Percentiles rank a stretch among this genome's conserved stretches.
Conservation (phyloP, 176 grass and related monocot species). For the Tuctoria greenei region DNA sequence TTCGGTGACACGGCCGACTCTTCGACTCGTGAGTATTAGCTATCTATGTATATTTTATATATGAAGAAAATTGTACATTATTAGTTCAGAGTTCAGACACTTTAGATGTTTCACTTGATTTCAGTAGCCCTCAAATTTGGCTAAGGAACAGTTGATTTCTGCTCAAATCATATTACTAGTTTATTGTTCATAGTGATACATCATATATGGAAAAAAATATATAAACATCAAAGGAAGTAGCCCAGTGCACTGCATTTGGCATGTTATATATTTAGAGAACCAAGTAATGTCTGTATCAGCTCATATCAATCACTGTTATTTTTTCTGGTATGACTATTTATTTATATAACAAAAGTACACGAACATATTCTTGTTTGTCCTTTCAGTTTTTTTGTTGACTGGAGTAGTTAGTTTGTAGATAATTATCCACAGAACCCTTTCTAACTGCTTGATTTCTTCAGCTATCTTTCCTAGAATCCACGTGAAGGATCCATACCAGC, state of each 20-base stretch:
- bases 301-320: not conserved
- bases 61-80: not conserved
- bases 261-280: not conserved
- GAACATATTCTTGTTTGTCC: no score
- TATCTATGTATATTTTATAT: not conserved
- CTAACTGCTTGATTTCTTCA: conserved; percentile 49
- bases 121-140: not conserved
- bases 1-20: conserved; percentile 37
- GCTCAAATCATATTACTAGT: not conserved
- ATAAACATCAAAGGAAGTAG: not conserved
- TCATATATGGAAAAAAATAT: conserved; percentile 19
- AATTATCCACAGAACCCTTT: conserved; percentile 5
- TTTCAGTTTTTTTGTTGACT: conserved; percentile 8
- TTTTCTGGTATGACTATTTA: no score
- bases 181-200: conserved; percentile 15
- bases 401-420: conserved; percentile 12
- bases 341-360: no score
- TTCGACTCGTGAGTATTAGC: conserved; percentile 54
- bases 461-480: conserved; percentile 85
- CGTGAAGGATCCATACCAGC: conserved; percentile 82
- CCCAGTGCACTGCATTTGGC: not conserved
- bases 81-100: not conserved
- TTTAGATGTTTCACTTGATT: conserved; percentile 24
- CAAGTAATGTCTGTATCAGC: not conserved
- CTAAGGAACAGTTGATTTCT: not conserved